These are phyloP conservation scores for Daldinia sp. DNA, from an alignment of 2,329 filamentous ascomycete species.

Conservation along the genomic window DNA sequence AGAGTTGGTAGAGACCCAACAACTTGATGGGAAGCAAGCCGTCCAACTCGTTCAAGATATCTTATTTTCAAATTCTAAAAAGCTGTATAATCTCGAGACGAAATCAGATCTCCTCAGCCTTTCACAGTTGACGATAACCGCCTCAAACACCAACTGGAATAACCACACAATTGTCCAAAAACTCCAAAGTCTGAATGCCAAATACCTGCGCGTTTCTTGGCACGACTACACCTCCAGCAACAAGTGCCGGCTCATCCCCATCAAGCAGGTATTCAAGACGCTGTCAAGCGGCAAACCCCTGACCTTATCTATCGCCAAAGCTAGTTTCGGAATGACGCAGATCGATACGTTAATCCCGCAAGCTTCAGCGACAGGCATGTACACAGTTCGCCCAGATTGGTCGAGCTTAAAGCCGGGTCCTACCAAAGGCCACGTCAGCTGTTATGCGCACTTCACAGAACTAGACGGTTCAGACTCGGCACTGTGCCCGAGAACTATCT, in stretches of 20 bases:
- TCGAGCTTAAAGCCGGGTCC: conserved; percentile 70
- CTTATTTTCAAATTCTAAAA: conserved; percentile 81
- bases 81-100: conserved; percentile 74
- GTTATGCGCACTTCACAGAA: conserved; percentile 75
- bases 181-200: conserved; percentile 57
- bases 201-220: conserved; percentile 81
- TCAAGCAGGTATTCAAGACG: conserved; percentile 65
- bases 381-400: conserved; percentile 75
- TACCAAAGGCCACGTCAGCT: conserved; percentile 70
- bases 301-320: conserved; percentile 71
- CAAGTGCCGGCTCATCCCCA: conserved; percentile 75
- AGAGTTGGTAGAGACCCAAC: conserved; percentile 73
- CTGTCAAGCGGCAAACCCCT: conserved; percentile 60
- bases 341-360: conserved; percentile 70
- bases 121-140: conserved; percentile 38
- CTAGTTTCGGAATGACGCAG: conserved; percentile 74
- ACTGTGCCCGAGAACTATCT: conserved; percentile 74
- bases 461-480: conserved; percentile 62
- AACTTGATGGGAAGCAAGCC: conserved; percentile 72
- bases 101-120: conserved; percentile 52
- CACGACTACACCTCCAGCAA: conserved; percentile 80
- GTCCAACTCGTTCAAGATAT: conserved; percentile 74
- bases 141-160: conserved; percentile 50
- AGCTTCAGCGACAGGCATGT: conserved; percentile 71
- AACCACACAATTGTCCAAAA: conserved; percentile 46